Evolutionary conservation across 169 alveolate species (phyloP).

Genomic region (Eimeria necatrix): DNA sequence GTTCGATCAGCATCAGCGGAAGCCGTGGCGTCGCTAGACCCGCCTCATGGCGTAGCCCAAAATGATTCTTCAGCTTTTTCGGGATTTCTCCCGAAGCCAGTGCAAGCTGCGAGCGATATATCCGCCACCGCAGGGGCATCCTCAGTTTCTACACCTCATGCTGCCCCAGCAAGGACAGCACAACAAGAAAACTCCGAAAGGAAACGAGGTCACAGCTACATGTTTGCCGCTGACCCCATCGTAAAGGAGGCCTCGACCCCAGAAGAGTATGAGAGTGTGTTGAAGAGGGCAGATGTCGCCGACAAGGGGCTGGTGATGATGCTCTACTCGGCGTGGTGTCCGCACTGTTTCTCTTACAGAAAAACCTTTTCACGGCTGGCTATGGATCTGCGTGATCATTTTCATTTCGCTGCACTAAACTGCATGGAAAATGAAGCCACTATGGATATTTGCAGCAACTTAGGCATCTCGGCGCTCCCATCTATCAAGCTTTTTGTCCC

Average conservation of each 20-base stretch:
- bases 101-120: not conserved
- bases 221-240: conserved; percentile 46
- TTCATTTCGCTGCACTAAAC: conserved; percentile 44
- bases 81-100: not conserved
- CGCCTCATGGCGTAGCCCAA: not conserved
- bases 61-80: not conserved
- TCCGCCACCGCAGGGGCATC: not conserved
- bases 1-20: not conserved
- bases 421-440: conserved; percentile 33
- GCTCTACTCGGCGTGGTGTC: conserved; percentile 72
- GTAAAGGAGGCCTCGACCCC: not conserved
- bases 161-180: not conserved
- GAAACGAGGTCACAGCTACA: conserved; percentile 19
- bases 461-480: conserved; percentile 44
- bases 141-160: not conserved
- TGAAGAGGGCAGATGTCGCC: not conserved
- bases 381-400: not conserved
- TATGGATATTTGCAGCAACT: conserved; percentile 30
- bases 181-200: not conserved
- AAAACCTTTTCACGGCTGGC: conserved; percentile 47
- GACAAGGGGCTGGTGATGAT: conserved; percentile 25
- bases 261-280: conserved; percentile 1
- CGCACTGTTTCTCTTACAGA: conserved; percentile 45
- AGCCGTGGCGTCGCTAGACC: not conserved
- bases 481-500: conserved; percentile 66